Evolutionary conservation across 371 early-diverging fungal genomes (phyloP), one percentile per base, ranked within the genome.

Genomic region (Lichtheimia ramosa): DNA sequence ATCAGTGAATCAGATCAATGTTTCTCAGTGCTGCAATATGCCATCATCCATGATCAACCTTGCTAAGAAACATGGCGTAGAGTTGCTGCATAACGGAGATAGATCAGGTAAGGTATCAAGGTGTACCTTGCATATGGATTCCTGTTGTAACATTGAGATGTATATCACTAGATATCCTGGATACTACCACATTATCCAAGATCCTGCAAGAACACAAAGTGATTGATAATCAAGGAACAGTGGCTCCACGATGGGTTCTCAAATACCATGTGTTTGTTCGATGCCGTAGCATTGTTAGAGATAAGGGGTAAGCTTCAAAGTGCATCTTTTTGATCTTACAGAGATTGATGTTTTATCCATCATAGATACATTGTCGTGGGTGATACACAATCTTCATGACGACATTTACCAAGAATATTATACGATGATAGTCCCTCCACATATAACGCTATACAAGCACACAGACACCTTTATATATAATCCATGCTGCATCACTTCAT

Each of bases 251-350:
- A 42, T 79, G 71, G 71, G 83, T 83, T 16, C 61, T 85, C 62
- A 83, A 85, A 61, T 85, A 85, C 55, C 71, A 83, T 42, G 83
- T 80, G 12, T 80, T 84, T 56, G 79, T 73, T 25, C 68, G 71
- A 15, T 46, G 66, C 54, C 72, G 83, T 43, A 81, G 84, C 48
- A 60, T 84, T 7, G 72, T 84, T 20, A 69, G 75, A 3, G 78
- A 82, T 56, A 84, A 84, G 68, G 84, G 84, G 79, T 84, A 75
- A 68, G 24, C 7, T 24, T 39, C 16, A 16, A 48, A 40, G 13
- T 16, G 46, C 24, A 53, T 12, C 0, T 27, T 21, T 40, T 2
- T 1, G 10, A 18, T 20, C 28, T 2, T 18, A 20, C 40, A 20
- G 46, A 3, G 10, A 18, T 50, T 43, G 13, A 41, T 40, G 18